Conservation (phyloP, 2,329 filamentous ascomycete species). For the Colletotrichum sublineola region DNA sequence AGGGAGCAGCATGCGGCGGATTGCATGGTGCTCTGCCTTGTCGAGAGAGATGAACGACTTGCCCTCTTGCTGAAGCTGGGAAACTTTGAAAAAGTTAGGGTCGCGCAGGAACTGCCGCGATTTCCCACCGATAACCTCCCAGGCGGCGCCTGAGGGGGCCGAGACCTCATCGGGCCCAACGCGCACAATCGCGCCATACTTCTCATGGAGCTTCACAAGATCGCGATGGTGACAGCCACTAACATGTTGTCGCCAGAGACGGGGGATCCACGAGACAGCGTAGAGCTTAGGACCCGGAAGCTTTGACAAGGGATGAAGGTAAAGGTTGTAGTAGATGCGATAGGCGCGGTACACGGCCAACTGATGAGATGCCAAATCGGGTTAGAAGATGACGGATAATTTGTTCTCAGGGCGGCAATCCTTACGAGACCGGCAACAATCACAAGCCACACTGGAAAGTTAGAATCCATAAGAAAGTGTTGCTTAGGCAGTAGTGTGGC, state of each 20-base stretch:
- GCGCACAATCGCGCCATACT: not conserved
- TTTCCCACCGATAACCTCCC: too few species aligned
- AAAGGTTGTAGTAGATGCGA: not conserved
- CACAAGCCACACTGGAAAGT: not conserved
- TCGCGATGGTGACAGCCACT: not conserved
- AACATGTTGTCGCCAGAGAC: not conserved
- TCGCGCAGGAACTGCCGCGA: too few species aligned
- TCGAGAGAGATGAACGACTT: too few species aligned
- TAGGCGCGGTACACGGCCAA: not conserved
- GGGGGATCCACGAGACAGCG: not conserved
- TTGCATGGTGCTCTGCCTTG: too few species aligned
- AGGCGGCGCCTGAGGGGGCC: too few species aligned
- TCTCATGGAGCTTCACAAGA: not conserved
- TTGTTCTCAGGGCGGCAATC: not conserved
- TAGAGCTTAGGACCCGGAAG: not conserved
- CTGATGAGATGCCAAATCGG: not conserved
- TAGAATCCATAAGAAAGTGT: not conserved
- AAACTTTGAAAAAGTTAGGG: too few species aligned
- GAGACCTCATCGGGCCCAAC: not conserved
- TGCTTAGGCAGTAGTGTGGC: too few species aligned
- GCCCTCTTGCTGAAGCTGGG: too few species aligned
- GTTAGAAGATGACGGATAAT: not conserved
- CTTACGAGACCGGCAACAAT: not conserved
- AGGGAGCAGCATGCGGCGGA: too few species aligned
- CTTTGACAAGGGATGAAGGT: not conserved